Percentiles rank a stretch among this genome's conserved stretches.
Evolutionary conservation across 1,284 basidiomycete genomes (phyloP).

Genomic region (Xerocomus amazonicus): DNA sequence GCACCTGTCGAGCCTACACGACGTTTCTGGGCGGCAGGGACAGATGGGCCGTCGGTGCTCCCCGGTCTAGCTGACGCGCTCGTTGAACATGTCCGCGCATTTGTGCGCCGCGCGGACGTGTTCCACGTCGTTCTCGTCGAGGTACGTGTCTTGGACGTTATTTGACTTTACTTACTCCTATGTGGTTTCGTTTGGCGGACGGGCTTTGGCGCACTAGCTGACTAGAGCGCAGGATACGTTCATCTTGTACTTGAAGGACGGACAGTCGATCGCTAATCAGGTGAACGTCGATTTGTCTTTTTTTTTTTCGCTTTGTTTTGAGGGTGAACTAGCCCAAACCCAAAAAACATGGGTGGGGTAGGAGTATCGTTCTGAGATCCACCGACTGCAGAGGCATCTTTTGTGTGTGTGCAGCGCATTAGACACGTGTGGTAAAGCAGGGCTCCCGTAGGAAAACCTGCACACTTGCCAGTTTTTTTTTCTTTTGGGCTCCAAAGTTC

Average conservation of each 20-base stretch:
- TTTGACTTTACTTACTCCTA: neutral
- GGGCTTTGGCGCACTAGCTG: conserved; percentile 2
- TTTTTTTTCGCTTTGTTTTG: too few relatives aligned
- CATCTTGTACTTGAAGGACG: conserved; percentile 20
- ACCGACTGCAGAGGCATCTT: conserved; percentile 16
- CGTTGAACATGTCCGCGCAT: conserved; percentile 10
- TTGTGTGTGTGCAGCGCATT: conserved; percentile 14
- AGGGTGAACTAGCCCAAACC: neutral
- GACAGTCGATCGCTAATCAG: conserved; percentile 13
- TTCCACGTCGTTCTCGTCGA: conserved; percentile 14
- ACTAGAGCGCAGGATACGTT: conserved; percentile 16
- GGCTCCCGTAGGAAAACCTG: neutral
- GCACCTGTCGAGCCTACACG: too few relatives aligned
- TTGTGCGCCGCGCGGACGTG: conserved; percentile 8
- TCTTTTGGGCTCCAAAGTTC: too few relatives aligned
- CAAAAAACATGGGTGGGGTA: neutral
- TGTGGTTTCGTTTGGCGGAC: neutral
- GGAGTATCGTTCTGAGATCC: conserved; percentile 17
- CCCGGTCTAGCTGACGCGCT: conserved; percentile 3
- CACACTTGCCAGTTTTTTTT: too few relatives aligned
- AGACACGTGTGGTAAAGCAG: conserved; percentile 19
- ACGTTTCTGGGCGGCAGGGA: too few relatives aligned
- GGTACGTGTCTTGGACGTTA: conserved; percentile 5
- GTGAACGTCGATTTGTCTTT: neutral
- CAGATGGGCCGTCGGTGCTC: neutral